Base-by-base conservation (phyloP, 768 basidiomycete species). In the Pisolithus microcarpus region DNA sequence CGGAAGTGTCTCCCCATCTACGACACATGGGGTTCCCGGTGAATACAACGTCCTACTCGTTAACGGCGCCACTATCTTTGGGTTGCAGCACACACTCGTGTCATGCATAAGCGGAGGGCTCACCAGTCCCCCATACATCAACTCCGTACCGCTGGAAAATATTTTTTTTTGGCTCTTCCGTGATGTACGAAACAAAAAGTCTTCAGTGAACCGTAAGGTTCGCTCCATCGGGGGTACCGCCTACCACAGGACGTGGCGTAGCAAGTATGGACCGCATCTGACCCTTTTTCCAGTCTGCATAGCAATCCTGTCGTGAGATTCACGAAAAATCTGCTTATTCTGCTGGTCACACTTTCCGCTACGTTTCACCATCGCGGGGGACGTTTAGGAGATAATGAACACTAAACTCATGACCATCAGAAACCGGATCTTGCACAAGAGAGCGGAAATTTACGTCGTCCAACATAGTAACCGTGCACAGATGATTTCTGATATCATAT, bases 31-130 rank as follows among this genome's bases (percentile, higher is more conserved):
- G 5, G 34, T 15, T 34, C 3, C 4, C 5, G 13, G 34, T 34
- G 34, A 34, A 15, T 13, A 15, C 11, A 15, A 13, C 5, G 34
- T 34, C 11, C 11, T 15, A 5, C 5, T 34, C 13, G 34, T 34
- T 34, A 34, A 34, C 4, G 5, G 34, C 34, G 5, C 11, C 34
- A 34, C 34, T 5, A 15, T 34, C 24, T 26, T 30, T 16, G 24
- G 24, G 15, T 18, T n/a, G 43, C 13, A 43, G 15, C 21, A 16
- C 24, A 10, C 16, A 6, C n/a, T 30, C 43, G 8, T 19, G 26
- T 30, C 54, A 85, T 82, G 76, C 19, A 52, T 79, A n/a, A 84
- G 75, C 10, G 83, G 82, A 31, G 75, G 72, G 19, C 52, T 83
- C 51, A 61, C 82, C 50, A 77, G 74, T 10, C 75, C 82, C 0